These are phyloP conservation scores for Apodospora peruviana DNA, from an alignment of 495 filamentous ascomycete species.

Conservation along the genomic window DNA sequence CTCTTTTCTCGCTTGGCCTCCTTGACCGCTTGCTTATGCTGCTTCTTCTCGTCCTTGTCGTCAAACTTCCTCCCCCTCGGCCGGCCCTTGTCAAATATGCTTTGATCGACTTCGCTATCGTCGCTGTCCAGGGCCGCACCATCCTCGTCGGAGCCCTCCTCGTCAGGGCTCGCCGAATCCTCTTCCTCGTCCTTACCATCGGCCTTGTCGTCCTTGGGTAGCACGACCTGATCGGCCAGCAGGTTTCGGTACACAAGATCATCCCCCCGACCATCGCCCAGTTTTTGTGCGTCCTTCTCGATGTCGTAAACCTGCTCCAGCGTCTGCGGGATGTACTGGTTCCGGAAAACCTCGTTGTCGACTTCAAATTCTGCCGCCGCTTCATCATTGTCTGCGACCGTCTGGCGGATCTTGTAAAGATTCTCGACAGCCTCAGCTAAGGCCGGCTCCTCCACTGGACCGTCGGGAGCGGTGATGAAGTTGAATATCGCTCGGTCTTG, in stretches of 20 bases:
- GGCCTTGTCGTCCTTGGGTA: constrained; percentile 16
- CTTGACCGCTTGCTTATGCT: constrained; percentile 86
- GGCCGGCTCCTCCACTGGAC: constrained; percentile 41
- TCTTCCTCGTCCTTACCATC: constrained; percentile 2
- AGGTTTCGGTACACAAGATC: constrained; percentile 77
- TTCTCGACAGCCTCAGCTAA: constrained; percentile 39
- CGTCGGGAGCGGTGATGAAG: constrained; percentile 64
- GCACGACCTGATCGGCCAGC: constrained; percentile 61
- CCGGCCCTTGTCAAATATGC: constrained; percentile 54
- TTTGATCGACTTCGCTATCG: constrained; percentile 35
- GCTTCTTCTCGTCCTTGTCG: constrained; percentile 85
- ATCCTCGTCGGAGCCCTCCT: constrained; percentile 32
- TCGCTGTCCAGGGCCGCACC: constrained; percentile 45
- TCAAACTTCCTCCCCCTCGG: constrained; percentile 86
- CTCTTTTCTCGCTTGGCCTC: constrained; percentile 89
- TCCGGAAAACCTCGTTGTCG: constrained; percentile 85
- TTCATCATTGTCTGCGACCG: constrained; percentile 36
- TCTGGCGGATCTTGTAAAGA: constrained; percentile 33
- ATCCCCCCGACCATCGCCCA: constrained; percentile 63
- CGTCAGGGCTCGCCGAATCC: constrained; percentile 23
- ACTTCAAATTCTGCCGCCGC: constrained; percentile 52
- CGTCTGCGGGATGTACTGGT: constrained; percentile 92
- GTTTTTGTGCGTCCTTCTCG: constrained; percentile 77
- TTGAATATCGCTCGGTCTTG: constrained; percentile 68
- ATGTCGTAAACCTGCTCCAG: constrained; percentile 93